Base-by-base conservation (phyloP, 192 early-diverging fungal genomes). In the Entomortierella beljakovae region DNA sequence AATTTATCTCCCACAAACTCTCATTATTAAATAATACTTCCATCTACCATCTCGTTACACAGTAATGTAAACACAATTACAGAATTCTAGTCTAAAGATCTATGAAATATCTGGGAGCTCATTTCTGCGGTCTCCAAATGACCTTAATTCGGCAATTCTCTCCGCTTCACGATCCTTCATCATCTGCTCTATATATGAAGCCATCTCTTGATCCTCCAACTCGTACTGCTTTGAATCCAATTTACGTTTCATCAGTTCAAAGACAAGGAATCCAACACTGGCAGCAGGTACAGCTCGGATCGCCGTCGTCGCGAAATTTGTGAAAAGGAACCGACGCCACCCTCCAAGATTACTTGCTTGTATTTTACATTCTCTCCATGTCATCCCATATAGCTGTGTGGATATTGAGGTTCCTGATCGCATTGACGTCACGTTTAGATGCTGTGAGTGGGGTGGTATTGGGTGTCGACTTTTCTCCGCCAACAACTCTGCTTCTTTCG, bases 191-290 rank as follows among this genome's bases (percentile, higher is more conserved):
- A 79, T 29, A 54, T 70, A 79, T 29, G 28, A 51, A 15, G 49
- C 75, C 67, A 79, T 79, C 62, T 79, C 75, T 6, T 68, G 67
- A 63, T 79, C 75, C 46, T 76, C 68, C 1, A 29, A 42, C 52
- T 77, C 74, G 23, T 85, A 80, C 46, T 70, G 68, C 66, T 82
- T 57, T 31, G 71, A 73, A 70, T 89, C 86, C 54, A 89, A 51
- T 57, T 86, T 84, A 22, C 83, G 71, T 48, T 89, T 89, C 58
- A 89, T 86, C 53, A 90, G 31, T 71, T 90, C 89, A 82, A 90
- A 90, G 23, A 88, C 87, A 40, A 90, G 43, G 50, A 90, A 90
- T 28, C 89, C 89, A 1, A 90, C 64, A 67, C 86, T 86, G 20
- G 89, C 88, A 0, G 89, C 89, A 1, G 89, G 89, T 2, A 89